Evolutionary conservation across 1,284 basidiomycete species (phyloP).

Genomic region (Sporisorium scitamineum): DNA sequence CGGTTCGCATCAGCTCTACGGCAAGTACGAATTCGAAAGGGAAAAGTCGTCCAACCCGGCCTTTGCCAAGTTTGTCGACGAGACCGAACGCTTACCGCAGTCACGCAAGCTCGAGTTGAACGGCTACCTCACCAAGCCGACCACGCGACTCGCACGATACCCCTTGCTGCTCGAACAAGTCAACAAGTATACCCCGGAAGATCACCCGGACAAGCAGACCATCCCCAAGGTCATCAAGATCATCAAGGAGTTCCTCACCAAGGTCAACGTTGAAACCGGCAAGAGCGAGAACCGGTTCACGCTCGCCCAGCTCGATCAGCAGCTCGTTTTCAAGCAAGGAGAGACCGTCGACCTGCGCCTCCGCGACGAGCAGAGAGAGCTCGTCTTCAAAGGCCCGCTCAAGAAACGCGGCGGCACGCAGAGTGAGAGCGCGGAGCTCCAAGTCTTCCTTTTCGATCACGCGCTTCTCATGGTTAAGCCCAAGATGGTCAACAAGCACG

Average conservation of each 20-base stretch:
- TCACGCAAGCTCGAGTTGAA: conserved; percentile 97
- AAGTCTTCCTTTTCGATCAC: conserved; percentile 97
- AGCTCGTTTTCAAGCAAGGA: conserved; percentile 84
- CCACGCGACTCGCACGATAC: conserved; percentile 94
- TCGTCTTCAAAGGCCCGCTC: conserved; percentile 92
- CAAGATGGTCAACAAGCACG: conserved; percentile 85
- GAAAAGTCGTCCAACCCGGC: conserved; percentile 92
- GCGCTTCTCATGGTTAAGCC: conserved; percentile 94
- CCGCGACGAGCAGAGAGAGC: conserved; percentile 86
- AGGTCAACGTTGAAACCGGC: conserved; percentile 91
- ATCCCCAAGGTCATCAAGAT: conserved; percentile 84
- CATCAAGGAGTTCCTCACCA: conserved; percentile 84
- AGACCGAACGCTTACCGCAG: conserved; percentile 90
- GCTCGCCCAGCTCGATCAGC: conserved; percentile 86
- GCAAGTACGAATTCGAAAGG: conserved; percentile 99
- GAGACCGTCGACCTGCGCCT: conserved; percentile 89
- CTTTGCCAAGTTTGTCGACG: conserved; percentile 96
- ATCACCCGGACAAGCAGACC: conserved; percentile 85
- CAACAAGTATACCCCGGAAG: conserved; percentile 90
- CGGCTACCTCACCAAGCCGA: conserved; percentile 96
- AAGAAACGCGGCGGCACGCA: conserved; percentile 83
- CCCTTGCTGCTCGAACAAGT: conserved; percentile 93
- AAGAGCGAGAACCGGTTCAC: conserved; percentile 94
- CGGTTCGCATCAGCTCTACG: conserved; percentile 95
- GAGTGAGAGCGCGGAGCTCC: conserved; percentile 85